These are phyloP conservation scores for Ottelia alismoides DNA, from an alignment of 106 monocot genomes.

Conservation along the genomic window DNA sequence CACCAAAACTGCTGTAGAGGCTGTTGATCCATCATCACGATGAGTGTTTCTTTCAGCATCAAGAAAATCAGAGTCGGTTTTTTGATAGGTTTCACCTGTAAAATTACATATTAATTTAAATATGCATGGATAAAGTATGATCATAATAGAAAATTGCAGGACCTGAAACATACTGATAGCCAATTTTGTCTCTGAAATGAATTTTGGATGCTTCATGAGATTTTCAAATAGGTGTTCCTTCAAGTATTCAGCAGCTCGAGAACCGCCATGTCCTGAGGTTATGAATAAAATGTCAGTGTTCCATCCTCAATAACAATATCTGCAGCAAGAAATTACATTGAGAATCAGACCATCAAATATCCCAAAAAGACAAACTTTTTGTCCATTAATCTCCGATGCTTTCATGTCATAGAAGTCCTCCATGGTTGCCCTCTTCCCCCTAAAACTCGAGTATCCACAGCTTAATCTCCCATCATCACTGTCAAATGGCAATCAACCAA, in stretches of 20 bases:
- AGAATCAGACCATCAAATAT: slow-evolving; percentile 77
- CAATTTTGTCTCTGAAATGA: slow-evolving; percentile 63
- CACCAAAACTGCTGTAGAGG: slow-evolving; percentile 79
- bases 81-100: slow-evolving; percentile 76
- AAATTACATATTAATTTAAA: background rate
- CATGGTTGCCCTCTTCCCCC: slow-evolving; percentile 71
- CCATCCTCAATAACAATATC: no score
- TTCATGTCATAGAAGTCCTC: slow-evolving; percentile 84
- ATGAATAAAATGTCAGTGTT: no score
- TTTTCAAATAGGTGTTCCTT: slow-evolving; percentile 91
- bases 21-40: slow-evolving; percentile 95
- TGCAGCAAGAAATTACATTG: background rate
- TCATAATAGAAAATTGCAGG: background rate
- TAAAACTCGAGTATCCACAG: slow-evolving; percentile 73
- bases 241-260: slow-evolving; percentile 87
- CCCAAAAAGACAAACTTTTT: slow-evolving; percentile 58
- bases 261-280: slow-evolving; percentile 82
- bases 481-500: slow-evolving; percentile 5
- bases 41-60: slow-evolving; percentile 54
- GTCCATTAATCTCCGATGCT: slow-evolving; percentile 33
- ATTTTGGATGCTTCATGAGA: slow-evolving; percentile 76
- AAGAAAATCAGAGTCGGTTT: slow-evolving; percentile 82
- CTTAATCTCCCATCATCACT: slow-evolving; percentile 74
- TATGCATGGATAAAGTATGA: background rate
- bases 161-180: slow-evolving; percentile 51